phyloP scores from a whole-genome alignment of 768 basidiomycete genomes.

The Pulveroboletus sp. region DNA sequence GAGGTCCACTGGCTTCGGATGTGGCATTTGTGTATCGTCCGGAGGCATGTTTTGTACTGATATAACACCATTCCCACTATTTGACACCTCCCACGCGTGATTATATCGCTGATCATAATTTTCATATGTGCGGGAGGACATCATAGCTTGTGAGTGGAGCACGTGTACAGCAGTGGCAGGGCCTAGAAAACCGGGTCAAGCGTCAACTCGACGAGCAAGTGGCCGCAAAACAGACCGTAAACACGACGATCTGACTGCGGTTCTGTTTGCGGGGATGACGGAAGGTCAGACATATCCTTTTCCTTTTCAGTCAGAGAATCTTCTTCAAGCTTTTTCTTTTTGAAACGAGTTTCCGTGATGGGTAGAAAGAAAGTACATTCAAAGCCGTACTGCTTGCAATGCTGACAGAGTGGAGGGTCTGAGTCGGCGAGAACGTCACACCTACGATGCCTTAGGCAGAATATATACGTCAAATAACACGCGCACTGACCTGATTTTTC shows the following conservation, averaged over 20 bases:
- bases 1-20: conserved; percentile 65
- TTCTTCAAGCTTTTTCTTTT: conserved; percentile 88
- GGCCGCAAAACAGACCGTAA: conserved; percentile 46
- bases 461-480: conserved; percentile 9
- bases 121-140: conserved; percentile 84
- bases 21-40: conserved; percentile 52
- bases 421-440: conserved; percentile 84
- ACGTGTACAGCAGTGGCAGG: conserved; percentile 86
- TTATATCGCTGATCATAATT: conserved; percentile 85
- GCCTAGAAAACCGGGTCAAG: conserved; percentile 52
- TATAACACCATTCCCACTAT: conserved; percentile 85
- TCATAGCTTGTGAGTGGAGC: conserved; percentile 84
- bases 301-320: conserved; percentile 46
- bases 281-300: conserved; percentile 31
- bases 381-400: conserved; percentile 91
- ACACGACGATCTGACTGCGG: conserved; percentile 57
- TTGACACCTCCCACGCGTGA: conserved; percentile 83
- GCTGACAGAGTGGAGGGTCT: conserved; percentile 83
- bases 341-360: conserved; percentile 98
- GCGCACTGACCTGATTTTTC: conserved; percentile 71
- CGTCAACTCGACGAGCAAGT: conserved; percentile 17
- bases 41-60: conserved; percentile 63
- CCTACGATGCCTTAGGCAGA: conserved; percentile 23
- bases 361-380: conserved; percentile 98
- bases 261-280: conserved; percentile 48